Conservation (phyloP, 371 early-diverging fungal species). For the Saksenaea oblongispora region DNA sequence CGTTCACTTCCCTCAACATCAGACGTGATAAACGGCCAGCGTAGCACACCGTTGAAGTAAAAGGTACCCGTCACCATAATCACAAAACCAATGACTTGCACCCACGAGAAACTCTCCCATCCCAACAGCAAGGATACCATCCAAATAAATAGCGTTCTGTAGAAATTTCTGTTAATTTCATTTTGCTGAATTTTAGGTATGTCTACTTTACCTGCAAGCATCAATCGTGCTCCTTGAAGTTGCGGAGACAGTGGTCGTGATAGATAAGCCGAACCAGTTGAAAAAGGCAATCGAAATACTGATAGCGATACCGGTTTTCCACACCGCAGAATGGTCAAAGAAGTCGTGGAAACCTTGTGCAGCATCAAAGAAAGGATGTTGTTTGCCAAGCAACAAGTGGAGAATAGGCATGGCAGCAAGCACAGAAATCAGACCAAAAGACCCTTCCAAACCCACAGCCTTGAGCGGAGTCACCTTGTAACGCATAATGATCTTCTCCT, state of each 20-base stretch:
- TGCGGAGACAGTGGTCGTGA: constrained; percentile 84
- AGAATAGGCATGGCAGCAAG: constrained; percentile 74
- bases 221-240: constrained; percentile 94
- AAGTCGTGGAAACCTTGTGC: constrained; percentile 76
- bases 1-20: constrained; percentile 27
- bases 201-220: constrained; percentile 67
- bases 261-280: constrained; percentile 94
- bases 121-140: constrained; percentile 84
- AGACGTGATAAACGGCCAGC: constrained; percentile 35
- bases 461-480: constrained; percentile 83
- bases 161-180: not conserved
- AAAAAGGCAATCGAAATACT: constrained; percentile 88
- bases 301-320: constrained; percentile 79
- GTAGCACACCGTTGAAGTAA: constrained; percentile 85
- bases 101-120: constrained; percentile 91
- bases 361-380: constrained; percentile 78
- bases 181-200: not conserved
- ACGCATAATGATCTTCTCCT: constrained; percentile 85
- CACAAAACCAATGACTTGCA: constrained; percentile 87
- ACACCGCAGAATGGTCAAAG: constrained; percentile 62
- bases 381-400: constrained; percentile 67
- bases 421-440: constrained; percentile 83
- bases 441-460: constrained; percentile 92
- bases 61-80: constrained; percentile 90
- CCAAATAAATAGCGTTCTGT: constrained; percentile 94